These are phyloP conservation scores for Saccharomycopsis sp. DNA, from an alignment of 805 yeast genomes.

Conservation along the genomic window DNA sequence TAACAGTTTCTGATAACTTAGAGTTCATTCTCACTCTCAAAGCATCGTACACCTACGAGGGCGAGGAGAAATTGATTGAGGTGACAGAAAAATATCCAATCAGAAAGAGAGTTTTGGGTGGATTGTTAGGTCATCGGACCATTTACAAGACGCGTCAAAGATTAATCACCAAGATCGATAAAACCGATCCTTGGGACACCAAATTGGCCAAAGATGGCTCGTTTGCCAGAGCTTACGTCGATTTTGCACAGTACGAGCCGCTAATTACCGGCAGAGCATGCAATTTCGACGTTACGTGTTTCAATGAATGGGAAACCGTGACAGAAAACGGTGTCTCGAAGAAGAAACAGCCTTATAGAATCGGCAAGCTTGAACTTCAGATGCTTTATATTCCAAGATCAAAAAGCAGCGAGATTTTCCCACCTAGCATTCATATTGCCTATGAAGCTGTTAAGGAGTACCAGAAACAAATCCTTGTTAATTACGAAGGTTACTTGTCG, in stretches of 20 bases:
- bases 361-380: conserved; percentile 62
- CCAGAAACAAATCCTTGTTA: conserved; percentile 29
- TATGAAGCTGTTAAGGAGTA: conserved; percentile 35
- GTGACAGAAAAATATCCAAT: conserved; percentile 51
- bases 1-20: conserved; percentile 52
- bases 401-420: conserved; percentile 54
- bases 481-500: conserved; percentile 62
- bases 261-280: conserved; percentile 48
- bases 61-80: conserved; percentile 45
- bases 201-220: conserved; percentile 82
- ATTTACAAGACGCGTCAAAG: conserved; percentile 35
- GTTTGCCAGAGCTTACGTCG: conserved; percentile 71
- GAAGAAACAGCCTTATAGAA: conserved; percentile 44
- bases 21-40: conserved; percentile 71
- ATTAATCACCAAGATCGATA: conserved; percentile 43
- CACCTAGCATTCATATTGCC: conserved; percentile 60
- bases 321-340: conserved; percentile 29
- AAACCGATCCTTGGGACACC: conserved; percentile 51
- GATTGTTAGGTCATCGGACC: conserved; percentile 37
- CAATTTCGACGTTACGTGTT: conserved; percentile 52
- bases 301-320: conserved; percentile 72
- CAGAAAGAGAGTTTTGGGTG: conserved; percentile 38
- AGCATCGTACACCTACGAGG: conserved; percentile 46
- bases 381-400: conserved; percentile 66
- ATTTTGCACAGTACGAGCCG: conserved; percentile 51